These are phyloP conservation scores for Cadophora malorum DNA, from an alignment of 2,329 filamentous ascomycete genomes.

Conservation along the genomic window DNA sequence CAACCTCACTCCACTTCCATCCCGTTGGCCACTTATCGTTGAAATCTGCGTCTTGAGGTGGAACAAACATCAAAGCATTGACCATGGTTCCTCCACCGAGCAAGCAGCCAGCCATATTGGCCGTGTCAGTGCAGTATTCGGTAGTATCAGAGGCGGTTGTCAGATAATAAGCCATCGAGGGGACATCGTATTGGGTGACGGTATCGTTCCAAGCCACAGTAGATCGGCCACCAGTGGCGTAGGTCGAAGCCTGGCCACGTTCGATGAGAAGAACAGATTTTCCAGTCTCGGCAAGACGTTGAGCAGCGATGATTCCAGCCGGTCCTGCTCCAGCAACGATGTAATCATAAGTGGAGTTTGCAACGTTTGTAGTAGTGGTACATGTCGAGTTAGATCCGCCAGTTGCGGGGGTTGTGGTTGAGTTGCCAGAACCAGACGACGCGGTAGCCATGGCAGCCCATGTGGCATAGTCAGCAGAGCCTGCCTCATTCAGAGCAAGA, in stretches of 20 bases:
- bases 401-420: conserved; percentile 20
- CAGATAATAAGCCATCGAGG: conserved; percentile 68
- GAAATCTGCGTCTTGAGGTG: conserved; percentile 68
- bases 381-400: conserved; percentile 28
- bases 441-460: conserved; percentile 31
- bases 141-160: conserved; percentile 65
- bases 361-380: conserved; percentile 32
- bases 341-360: conserved; percentile 59
- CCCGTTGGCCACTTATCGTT: conserved; percentile 70
- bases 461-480: conserved; percentile 27
- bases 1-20: conserved; percentile 71
- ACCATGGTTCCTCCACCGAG: conserved; percentile 62
- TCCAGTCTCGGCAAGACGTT: conserved; percentile 54
- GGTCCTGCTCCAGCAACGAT: conserved; percentile 69
- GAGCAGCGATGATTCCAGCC: conserved; percentile 62
- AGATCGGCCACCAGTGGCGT: conserved; percentile 33
- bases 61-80: conserved; percentile 72
- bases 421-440: conserved; percentile 7
- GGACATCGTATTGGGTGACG: conserved; percentile 72
- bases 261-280: conserved; percentile 55
- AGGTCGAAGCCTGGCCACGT: conserved; percentile 33
- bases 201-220: conserved; percentile 36
- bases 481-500: conserved; percentile 28
- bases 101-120: conserved; percentile 73
- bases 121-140: conserved; percentile 50